These are phyloP conservation scores for Paraphoma chrysanthemicola DNA, from an alignment of 2,329 filamentous ascomycete genomes.

Conservation along the genomic window DNA sequence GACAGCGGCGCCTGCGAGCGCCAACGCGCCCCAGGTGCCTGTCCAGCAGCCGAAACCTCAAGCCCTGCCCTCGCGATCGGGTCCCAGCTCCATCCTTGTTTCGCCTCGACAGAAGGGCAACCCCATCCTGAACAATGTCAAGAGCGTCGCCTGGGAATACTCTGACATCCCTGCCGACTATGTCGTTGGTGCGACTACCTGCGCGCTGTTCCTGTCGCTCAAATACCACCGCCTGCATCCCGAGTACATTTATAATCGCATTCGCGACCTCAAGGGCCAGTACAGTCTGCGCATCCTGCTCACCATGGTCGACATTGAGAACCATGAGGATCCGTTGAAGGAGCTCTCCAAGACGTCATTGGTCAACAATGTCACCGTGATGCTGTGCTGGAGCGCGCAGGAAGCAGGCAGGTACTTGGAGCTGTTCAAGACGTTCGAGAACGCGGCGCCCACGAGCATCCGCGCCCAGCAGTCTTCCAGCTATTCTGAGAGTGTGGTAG, in stretches of 20 bases:
- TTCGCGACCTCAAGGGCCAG: constrained; percentile 81
- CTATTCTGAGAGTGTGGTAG: constrained; percentile 86
- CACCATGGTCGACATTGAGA: constrained; percentile 92
- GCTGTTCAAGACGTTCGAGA: constrained; percentile 92
- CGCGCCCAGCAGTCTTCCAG: constrained; percentile 81
- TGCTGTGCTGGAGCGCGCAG: constrained; percentile 92
- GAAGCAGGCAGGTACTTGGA: constrained; percentile 95
- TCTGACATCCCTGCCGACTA: constrained; percentile 97
- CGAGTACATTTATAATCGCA: constrained; percentile 96
- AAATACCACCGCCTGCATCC: constrained; percentile 98
- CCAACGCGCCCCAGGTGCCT: constrained; percentile 55
- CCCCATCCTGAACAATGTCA: constrained; percentile 83
- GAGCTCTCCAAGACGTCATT: constrained; percentile 92
- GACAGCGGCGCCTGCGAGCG: not conserved
- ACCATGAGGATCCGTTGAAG: constrained; percentile 87
- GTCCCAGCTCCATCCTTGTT: constrained; percentile 82
- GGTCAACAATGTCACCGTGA: constrained; percentile 89
- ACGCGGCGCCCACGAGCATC: constrained; percentile 82
- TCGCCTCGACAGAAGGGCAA: constrained; percentile 95
- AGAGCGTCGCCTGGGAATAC: constrained; percentile 91
- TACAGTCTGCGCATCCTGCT: constrained; percentile 88
- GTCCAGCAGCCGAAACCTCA: constrained; percentile 85
- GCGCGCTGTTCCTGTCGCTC: constrained; percentile 88
- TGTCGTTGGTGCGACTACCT: constrained; percentile 84
- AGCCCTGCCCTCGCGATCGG: constrained; percentile 70